Conservation (phyloP, 2,329 filamentous ascomycete species). For the Pseudonectria foliicola region DNA sequence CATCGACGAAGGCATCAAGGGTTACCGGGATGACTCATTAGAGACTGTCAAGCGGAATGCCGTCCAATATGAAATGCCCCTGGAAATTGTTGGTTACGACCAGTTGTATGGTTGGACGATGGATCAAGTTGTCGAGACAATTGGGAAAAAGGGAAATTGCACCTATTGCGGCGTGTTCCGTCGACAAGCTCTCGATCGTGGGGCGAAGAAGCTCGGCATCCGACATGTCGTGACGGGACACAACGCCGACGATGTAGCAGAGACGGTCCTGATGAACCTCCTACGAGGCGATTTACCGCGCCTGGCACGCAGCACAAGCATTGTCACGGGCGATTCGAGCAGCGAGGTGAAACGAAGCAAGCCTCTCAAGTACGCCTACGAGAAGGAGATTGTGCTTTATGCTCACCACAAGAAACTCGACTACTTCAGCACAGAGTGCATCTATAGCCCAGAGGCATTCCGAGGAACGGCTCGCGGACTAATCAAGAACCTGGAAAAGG, state of each 20-base stretch:
- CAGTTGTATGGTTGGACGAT: slow-evolving; percentile 98
- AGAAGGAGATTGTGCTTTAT: slow-evolving; percentile 98
- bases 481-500: slow-evolving; percentile 91
- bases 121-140: slow-evolving; percentile 94
- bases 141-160: slow-evolving; percentile 98
- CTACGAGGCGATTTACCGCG: slow-evolving; percentile 84
- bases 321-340: slow-evolving; percentile 69
- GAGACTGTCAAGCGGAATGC: slow-evolving; percentile 96
- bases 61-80: slow-evolving; percentile 78
- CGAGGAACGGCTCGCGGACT: slow-evolving; percentile 82
- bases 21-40: slow-evolving; percentile 90
- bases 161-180: slow-evolving; percentile 98
- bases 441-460: slow-evolving; percentile 96
- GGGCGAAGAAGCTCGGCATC: slow-evolving; percentile 79
- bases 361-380: slow-evolving; percentile 95
- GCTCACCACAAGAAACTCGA: slow-evolving; percentile 94
- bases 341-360: slow-evolving; percentile 93
- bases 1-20: slow-evolving; percentile 95
- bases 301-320: slow-evolving; percentile 80
- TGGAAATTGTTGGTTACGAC: slow-evolving; percentile 88
- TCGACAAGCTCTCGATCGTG: slow-evolving; percentile 86
- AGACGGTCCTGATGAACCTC: slow-evolving; percentile 97
- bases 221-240: slow-evolving; percentile 94
- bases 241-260: slow-evolving; percentile 94
- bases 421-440: slow-evolving; percentile 97